Evolutionary conservation across 805 yeast species (phyloP), one percentile per base, ranked within the genome.

Genomic region (Ascoidea rubescens): DNA sequence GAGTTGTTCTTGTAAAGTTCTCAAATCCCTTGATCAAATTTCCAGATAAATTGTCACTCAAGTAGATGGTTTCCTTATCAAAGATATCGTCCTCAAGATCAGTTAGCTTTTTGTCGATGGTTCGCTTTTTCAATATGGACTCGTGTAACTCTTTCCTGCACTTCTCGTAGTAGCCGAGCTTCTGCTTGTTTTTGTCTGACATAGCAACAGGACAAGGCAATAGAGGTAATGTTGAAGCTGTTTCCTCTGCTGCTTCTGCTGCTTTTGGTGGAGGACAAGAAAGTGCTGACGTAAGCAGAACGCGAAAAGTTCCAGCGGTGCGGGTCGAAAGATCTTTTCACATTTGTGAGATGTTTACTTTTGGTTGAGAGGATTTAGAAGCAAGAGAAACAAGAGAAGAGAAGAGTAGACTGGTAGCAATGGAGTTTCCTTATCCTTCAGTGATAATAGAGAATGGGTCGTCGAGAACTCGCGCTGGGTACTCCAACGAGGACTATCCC

Each of bases 11-110:
- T 49, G 82, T 73, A 61, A 86, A 84, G 59, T 79, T 84, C 49
- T 90, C 96, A 60, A 89, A 90, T 1, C 98, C 98, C 56, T 84
- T 84, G n/a, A 88, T 84, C 31, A 91, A 83, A 64, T 87, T 90
- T 0, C 96, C 90, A 32, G 72, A 65, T 32, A 69, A 65, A 53
- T 87, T 79, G 51, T 84, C 89, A 32, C 83, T 78, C 48, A 90
- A 77, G 62, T 90, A 90, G 12, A 78, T 77, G 7, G 84, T 80
- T 62, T 90, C 98, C 57, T 79, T 79, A 49, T 80, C 83, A 67
- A 80, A 89, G 5, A 90, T 82, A 51, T 78, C 77, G 56, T 88
- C 96, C 61, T 90, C 96, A 5, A 88, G 63, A 48, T 65, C 67
- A 28, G 77, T 76, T 49, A 83, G 72, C 57, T 79, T 78, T 33